Base-by-base conservation (phyloP, 768 basidiomycete genomes). In the Gloeostereum incarnatum region DNA sequence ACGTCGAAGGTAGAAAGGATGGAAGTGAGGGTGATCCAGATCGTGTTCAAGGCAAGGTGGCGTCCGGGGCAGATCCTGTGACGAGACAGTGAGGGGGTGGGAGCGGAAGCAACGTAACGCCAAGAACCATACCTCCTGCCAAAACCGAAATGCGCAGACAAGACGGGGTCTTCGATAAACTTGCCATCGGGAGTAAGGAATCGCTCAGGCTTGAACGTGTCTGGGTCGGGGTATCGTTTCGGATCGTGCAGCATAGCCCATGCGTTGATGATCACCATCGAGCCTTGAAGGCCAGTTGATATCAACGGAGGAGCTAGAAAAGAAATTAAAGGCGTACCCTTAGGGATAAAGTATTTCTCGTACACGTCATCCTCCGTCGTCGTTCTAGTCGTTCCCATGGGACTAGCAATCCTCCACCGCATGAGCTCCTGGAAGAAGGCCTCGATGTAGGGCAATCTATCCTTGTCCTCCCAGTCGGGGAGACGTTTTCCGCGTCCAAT, bases 81-180 rank as follows among this genome's bases (percentile, higher is more conserved):
- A 30, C n/a, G 24, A 10, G 10, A 11, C 2, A 19, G 8, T 35
- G 5, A 11, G 26, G 10, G 17, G 7, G 25, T 6, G 17, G 9
- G 16, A 22, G n/a, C 13, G 17, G 7, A 40, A 19, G 26, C 20
- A 21, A 33, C 11, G 18, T 18, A 20, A 44, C 22, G 29, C 8
- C 9, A 11, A 7, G 9, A 10, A 33, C 17, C 8, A 9, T 17
- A 46, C 43, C 65, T 52, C 45, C 65, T 43, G 10, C 67, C 65
- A 25, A 65, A 67, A 2, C 65, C 65, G 33, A 66, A 66, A 35
- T 56, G 61, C 24, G 59, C 50, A 2, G 41, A 47, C 20, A 31
- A 33, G 16, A 54, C 55, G 4, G 60, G 55, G 25, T 62, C 60
- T 1, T 9, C 16, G 23, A 58, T 50, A 3, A 49, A 45, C 21